These are phyloP conservation scores for Dactylellina cionopaga DNA, from an alignment of 2,329 filamentous ascomycete genomes.

Conservation along the genomic window DNA sequence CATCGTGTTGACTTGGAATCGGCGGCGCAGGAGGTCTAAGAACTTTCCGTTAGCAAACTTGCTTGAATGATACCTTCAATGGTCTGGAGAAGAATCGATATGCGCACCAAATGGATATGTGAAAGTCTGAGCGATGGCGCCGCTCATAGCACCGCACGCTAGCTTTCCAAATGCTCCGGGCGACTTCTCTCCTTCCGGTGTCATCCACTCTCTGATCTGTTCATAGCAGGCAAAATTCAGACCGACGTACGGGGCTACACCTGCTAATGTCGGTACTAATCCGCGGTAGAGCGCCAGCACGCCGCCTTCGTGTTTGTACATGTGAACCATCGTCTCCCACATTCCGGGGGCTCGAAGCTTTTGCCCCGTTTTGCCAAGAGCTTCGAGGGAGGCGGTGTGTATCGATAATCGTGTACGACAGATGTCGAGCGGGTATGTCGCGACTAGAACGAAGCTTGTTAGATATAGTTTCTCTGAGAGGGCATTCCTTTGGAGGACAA, in stretches of 20 bases:
- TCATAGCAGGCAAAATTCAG: slow-evolving; percentile 99
- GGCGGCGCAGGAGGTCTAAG: slow-evolving; percentile 77
- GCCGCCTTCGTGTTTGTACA: slow-evolving; percentile 94
- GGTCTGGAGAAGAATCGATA: slow-evolving; percentile 54
- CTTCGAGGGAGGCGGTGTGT: slow-evolving; percentile 93
- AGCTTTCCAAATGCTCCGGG: slow-evolving; percentile 83
- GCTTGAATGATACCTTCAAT: background rate
- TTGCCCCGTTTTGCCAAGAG: slow-evolving; percentile 71
- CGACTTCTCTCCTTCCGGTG: slow-evolving; percentile 85
- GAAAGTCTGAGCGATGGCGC: slow-evolving; percentile 94
- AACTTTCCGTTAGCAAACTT: slow-evolving; percentile 13
- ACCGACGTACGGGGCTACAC: slow-evolving; percentile 91
- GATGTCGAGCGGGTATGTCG: slow-evolving; percentile 95
- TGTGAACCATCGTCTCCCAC: slow-evolving; percentile 81
- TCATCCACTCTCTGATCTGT: slow-evolving; percentile 82
- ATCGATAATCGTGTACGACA: slow-evolving; percentile 95
- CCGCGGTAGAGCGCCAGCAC: slow-evolving; percentile 87
- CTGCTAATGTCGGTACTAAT: slow-evolving; percentile 91
- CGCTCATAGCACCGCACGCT: slow-evolving; percentile 89
- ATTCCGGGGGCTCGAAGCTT: slow-evolving; percentile 80
- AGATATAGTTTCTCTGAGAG: background rate
- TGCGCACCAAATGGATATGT: slow-evolving; percentile 95
- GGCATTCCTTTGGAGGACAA: too few species aligned
- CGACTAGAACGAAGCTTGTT: slow-evolving; percentile 46
- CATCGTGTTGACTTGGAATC: slow-evolving; percentile 99